These are phyloP conservation scores for Fremontodendron californicum DNA, from an alignment of 345 rosid species.

Conservation along the genomic window DNA sequence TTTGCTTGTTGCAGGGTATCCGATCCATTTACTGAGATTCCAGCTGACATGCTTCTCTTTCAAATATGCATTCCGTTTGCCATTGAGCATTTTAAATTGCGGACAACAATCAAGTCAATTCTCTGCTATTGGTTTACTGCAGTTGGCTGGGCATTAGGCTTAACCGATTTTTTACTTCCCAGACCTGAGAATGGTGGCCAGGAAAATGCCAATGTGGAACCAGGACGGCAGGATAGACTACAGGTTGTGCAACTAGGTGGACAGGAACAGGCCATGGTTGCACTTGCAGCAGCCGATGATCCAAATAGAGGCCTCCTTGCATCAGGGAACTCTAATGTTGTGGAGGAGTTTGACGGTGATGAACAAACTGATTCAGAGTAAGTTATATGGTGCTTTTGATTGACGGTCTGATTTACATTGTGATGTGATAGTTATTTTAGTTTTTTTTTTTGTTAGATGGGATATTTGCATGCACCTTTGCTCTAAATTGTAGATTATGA, in stretches of 20 bases:
- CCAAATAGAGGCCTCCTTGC: slow-evolving; percentile 42
- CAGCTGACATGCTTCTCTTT: slow-evolving; percentile 94
- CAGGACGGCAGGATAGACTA: slow-evolving; percentile 67
- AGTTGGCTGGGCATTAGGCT: slow-evolving; percentile 92
- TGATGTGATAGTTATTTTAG: background rate
- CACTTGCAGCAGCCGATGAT: slow-evolving; percentile 46
- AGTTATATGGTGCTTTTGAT: slow-evolving; percentile 26
- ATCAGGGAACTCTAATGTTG: slow-evolving; percentile 35
- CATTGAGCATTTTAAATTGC: slow-evolving; percentile 81
- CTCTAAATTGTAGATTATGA: background rate
- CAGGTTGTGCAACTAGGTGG: slow-evolving; percentile 53
- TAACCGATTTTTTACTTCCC: slow-evolving; percentile 79
- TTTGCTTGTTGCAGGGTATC: slow-evolving; percentile 62
- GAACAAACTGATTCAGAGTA: slow-evolving; percentile 93
- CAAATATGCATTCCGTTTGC: slow-evolving; percentile 98
- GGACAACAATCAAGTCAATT: slow-evolving; percentile 85
- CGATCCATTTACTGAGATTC: slow-evolving; percentile 97
- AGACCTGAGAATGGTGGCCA: slow-evolving; percentile 66
- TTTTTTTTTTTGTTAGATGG: background rate
- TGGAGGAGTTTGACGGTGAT: slow-evolving; percentile 70
- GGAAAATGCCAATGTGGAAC: slow-evolving; percentile 72
- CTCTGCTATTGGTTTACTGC: slow-evolving; percentile 86
- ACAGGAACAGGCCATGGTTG: slow-evolving; percentile 62
- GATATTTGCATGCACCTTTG: background rate
- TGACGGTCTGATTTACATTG: background rate